A percentile compares a stretch with the other conserved stretches of the same genome.
phyloP scores from a whole-genome alignment of 2,329 filamentous ascomycete species.

The Ceratocystis variospora region DNA sequence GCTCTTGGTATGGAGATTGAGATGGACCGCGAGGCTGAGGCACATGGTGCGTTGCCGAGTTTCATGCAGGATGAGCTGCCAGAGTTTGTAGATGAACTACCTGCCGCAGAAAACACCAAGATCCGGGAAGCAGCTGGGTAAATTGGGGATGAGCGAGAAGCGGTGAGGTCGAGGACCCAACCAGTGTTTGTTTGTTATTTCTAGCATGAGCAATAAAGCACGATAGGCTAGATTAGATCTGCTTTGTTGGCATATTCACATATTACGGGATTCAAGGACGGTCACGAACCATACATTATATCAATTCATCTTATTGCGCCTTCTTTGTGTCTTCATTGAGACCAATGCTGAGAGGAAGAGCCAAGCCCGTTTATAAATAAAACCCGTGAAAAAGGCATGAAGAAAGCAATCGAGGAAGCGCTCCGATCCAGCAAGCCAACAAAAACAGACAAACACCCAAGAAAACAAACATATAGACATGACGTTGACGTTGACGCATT shows the following conservation, averaged over 20 bases:
- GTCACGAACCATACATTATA: not conserved
- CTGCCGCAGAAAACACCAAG: conserved; percentile 56
- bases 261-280: not conserved
- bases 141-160: conserved; percentile 5
- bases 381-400: not conserved
- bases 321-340: not conserved
- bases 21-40: conserved; percentile 54
- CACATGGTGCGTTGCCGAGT: conserved; percentile 51
- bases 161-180: not conserved
- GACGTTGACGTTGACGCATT: too few species aligned
- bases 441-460: not conserved
- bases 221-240: not conserved
- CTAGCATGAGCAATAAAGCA: not conserved
- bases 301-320: not conserved
- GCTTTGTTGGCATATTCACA: not conserved
- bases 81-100: conserved; percentile 86
- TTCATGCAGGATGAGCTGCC: conserved; percentile 84
- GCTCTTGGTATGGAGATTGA: conserved; percentile 90
- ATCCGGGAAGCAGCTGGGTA: conserved; percentile 65
- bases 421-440: not conserved
- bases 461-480: not conserved
- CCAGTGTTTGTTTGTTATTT: not conserved
- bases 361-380: not conserved
- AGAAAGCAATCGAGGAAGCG: not conserved
- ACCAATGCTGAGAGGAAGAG: too few species aligned